Evolutionary conservation across 1,284 basidiomycete species (phyloP).

Genomic region (Phlebopus sp.): DNA sequence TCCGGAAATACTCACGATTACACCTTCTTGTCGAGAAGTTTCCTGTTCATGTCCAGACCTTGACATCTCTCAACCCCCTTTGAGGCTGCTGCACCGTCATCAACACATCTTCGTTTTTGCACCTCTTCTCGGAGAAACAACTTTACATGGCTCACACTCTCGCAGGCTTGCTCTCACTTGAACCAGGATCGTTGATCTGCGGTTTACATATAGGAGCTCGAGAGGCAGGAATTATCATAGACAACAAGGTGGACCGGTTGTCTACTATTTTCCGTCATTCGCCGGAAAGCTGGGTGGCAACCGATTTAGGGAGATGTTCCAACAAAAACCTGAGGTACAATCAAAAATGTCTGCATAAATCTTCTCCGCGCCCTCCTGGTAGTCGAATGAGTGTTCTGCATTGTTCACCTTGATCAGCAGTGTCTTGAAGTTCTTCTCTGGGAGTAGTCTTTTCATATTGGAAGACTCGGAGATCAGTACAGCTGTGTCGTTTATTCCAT

Average conservation of each 20-base stretch:
- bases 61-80: conserved; percentile 23
- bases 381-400: conserved; percentile 59
- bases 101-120: conserved; percentile 30
- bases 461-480: conserved; percentile 49
- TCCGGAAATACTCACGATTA: conserved; percentile 16
- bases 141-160: conserved; percentile 21
- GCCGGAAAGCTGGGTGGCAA: conserved; percentile 3
- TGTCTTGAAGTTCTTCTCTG: conserved; percentile 37
- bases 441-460: conserved; percentile 38
- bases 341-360: conserved; percentile 35
- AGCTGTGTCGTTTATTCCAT: conserved; percentile 54
- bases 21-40: conserved; percentile 1
- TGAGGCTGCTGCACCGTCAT: conserved; percentile 24
- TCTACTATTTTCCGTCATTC: conserved; percentile 5
- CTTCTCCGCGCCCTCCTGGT: conserved; percentile 41
- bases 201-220: conserved; percentile 3
- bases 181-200: conserved; percentile 23
- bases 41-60: conserved; percentile 11
- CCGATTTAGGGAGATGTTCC: not conserved
- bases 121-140: conserved; percentile 31
- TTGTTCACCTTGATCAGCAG: conserved; percentile 43
- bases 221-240: conserved; percentile 1
- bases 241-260: not conserved
- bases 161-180: conserved; percentile 25
- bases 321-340: conserved; percentile 33